Evolutionary conservation across 2,329 filamentous ascomycete species (phyloP), one percentile per base, ranked within the genome.

Genomic region (Alternaria incomplexa): DNA sequence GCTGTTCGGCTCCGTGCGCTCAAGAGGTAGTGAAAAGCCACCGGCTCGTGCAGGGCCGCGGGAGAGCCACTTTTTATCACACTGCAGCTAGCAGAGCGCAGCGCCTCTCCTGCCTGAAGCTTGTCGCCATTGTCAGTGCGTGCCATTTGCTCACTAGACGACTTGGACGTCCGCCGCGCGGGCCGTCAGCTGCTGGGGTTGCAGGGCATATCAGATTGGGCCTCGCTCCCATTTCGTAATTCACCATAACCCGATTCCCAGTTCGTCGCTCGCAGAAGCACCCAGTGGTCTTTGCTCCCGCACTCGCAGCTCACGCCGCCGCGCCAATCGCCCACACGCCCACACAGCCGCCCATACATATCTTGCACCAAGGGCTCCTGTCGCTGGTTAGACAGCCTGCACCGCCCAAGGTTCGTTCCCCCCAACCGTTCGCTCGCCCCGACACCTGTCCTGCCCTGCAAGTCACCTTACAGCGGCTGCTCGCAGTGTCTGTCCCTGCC

Each of bases 381-480:
- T 43, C 60, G 63, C 64, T 66, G 62, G 64, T 54, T 56, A 56
- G 58, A 65, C 53, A 45, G 53, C 45, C 50, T 40, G 20, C 28
- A 51, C 58, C 22, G 28, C 25, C 28, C 59, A 47, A 61, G 57
- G 59, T 54, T 61, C 51, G 46, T 54, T 58, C 51, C n/a, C 45
- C 54, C 30, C 59, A 62, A 23, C 55, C 59, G 60, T 56, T 56
- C 54, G 58, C 56, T 45, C 52, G 50, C 45, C 54, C 57, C 65
- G 36, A 40, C 36, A 60, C 56, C 62, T 58, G 61, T 30, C 66
- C 53, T 51, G 45, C 28, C 53, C 40, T 58, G 63, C 69, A 64
- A 66, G 63, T 61, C 63, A 62, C 68, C 69, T 71, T 68, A 70
- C 69, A 66, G 70, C 70, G 68, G 66, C 58, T 68, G 67, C 62